Percentiles rank a stretch among this genome's conserved stretches.
phyloP scores from a whole-genome alignment of 306 rosid species.

The Fragaria nilgerrensis region DNA sequence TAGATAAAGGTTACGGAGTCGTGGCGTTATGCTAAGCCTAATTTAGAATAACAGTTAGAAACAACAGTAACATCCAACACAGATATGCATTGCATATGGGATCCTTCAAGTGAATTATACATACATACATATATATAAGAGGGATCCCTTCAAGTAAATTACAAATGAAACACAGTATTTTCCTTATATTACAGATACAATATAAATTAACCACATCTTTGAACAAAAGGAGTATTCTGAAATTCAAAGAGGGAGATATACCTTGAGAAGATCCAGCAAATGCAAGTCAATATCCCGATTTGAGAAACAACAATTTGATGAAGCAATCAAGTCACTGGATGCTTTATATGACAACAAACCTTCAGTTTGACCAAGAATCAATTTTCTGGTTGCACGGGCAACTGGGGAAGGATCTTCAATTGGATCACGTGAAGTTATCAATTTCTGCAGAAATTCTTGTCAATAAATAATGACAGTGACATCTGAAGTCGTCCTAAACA shows the following conservation, averaged over 20 bases:
- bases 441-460: constrained; percentile 74
- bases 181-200: neutral
- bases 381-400: constrained; percentile 59
- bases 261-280: constrained; percentile 83
- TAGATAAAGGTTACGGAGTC: no score
- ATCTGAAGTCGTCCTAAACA: constrained; percentile 15
- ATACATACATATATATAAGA: no score
- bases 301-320: constrained; percentile 78
- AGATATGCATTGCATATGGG: no score
- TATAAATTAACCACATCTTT: neutral
- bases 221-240: neutral
- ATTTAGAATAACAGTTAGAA: neutral
- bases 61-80: no score
- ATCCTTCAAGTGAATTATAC: no score
- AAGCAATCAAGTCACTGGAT: constrained; percentile 64
- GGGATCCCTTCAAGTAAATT: neutral
- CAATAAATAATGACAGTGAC: constrained; percentile 35
- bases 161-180: neutral
- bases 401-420: constrained; percentile 95
- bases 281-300: constrained; percentile 73
- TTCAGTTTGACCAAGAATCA: constrained; percentile 72
- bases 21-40: neutral
- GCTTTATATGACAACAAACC: constrained; percentile 76
- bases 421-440: constrained; percentile 81
- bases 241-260: constrained; percentile 25